These are phyloP conservation scores for Penstemon davidsonii DNA, from an alignment of 257 asterid species.

Conservation along the genomic window DNA sequence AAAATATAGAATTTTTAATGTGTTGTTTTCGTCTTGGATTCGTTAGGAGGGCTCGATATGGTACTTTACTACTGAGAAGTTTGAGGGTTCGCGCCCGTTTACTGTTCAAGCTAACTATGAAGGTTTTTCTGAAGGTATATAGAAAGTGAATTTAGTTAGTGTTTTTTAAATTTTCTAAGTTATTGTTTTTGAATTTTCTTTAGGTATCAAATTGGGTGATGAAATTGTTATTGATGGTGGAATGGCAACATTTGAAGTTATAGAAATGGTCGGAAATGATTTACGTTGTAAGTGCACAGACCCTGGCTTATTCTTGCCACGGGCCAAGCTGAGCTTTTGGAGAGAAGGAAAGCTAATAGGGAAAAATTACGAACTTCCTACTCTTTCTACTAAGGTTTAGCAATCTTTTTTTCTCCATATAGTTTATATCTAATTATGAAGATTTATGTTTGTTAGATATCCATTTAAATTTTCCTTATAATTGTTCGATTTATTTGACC, in stretches of 20 bases:
- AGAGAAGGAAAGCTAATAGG: slow-evolving; percentile 70
- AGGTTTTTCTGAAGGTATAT: slow-evolving; percentile 74
- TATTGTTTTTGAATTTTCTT: neutral
- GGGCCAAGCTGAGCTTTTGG: slow-evolving; percentile 84
- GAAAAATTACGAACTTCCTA: slow-evolving; percentile 60
- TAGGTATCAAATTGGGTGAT: slow-evolving; percentile 73
- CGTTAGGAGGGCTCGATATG: slow-evolving; percentile 72
- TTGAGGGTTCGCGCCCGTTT: slow-evolving; percentile 67
- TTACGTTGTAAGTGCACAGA: slow-evolving; percentile 76
- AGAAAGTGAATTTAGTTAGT: slow-evolving; percentile 9
- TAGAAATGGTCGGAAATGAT: slow-evolving; percentile 66
- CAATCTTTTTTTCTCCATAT: neutral
- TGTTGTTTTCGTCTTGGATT: slow-evolving; percentile 26
- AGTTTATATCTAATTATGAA: neutral
- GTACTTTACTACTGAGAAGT: slow-evolving; percentile 69
- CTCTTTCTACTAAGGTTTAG: slow-evolving; percentile 63
- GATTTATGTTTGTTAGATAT: too few species aligned
- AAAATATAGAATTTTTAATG: neutral
- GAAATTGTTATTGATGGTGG: slow-evolving; percentile 86
- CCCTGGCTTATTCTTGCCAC: slow-evolving; percentile 76
- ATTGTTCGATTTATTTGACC: neutral
- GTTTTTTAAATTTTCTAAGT: neutral
- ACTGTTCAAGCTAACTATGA: slow-evolving; percentile 68
- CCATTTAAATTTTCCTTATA: neutral
- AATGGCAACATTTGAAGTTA: slow-evolving; percentile 78